Percentiles rank a stretch among this genome's conserved stretches.
phyloP scores from a whole-genome alignment of 2,329 filamentous ascomycete genomes.

The Bertia moriformis region DNA sequence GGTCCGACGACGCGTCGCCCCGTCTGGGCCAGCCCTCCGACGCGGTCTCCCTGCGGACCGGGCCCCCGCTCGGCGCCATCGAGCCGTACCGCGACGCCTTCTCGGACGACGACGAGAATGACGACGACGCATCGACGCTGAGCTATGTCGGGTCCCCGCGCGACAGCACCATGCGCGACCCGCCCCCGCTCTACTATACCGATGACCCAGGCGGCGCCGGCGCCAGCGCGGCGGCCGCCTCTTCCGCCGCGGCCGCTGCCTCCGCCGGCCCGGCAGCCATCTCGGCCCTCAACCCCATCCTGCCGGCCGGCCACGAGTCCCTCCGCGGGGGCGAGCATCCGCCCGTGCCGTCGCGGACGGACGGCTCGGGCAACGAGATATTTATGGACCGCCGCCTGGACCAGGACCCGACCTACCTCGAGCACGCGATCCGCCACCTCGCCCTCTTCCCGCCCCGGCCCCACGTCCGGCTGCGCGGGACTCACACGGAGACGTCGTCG shows the following conservation, averaged over 20 bases:
- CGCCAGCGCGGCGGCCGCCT: conserved; percentile 5
- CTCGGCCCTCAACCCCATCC: background rate
- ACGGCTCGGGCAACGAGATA: conserved; percentile 16
- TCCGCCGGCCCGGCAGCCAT: conserved; percentile 1
- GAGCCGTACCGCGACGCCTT: conserved; percentile 12
- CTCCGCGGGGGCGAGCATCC: conserved; percentile 2
- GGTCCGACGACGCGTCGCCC: conserved; percentile 3
- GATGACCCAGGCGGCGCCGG: conserved; percentile 14
- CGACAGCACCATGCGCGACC: conserved; percentile 12
- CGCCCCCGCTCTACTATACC: conserved; percentile 29
- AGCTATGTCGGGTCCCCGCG: background rate
- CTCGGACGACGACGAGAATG: conserved; percentile 20
- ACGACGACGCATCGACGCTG: conserved; percentile 10
- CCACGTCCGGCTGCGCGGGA: conserved; percentile 34
- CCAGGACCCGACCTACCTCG: conserved; percentile 24
- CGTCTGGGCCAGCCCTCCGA: conserved; percentile 10
- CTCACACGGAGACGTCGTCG: conserved; percentile 31
- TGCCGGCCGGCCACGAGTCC: background rate
- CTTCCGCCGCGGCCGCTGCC: conserved; percentile 1
- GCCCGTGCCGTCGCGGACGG: conserved; percentile 11
- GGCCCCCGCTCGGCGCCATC: conserved; percentile 1
- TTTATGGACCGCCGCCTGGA: conserved; percentile 31
- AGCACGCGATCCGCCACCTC: conserved; percentile 26
- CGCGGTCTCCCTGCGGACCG: conserved; percentile 11
- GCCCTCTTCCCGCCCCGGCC: conserved; percentile 34